Base-by-base conservation (phyloP, 2,329 filamentous ascomycete species). In the Xylaria multiplex region DNA sequence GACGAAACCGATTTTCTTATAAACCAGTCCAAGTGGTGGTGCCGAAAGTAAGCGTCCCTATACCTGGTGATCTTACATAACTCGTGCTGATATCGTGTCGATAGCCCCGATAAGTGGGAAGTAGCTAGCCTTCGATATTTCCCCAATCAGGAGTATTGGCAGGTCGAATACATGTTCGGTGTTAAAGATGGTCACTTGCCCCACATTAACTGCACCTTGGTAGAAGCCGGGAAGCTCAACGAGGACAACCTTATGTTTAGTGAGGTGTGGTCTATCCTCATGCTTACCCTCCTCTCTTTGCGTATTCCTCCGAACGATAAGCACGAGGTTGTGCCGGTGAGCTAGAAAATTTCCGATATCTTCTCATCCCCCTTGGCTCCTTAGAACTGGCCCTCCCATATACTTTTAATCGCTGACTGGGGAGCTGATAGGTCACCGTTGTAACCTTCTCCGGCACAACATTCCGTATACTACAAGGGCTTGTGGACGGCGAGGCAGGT, bases 401-500 rank as follows among this genome's bases (percentile, higher is more conserved):
- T 35, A 27, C 40, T 57, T 16, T 42, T 59, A 16, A n/a, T 45
- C 9, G 46, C 58, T 60, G 58, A 53, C 58, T 60, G 3, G 35
- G 24, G 22, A 43, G 6, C 48, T 45, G 24, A 35, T 53, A 60
- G 58, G 48, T 53, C 13, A 60, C 58, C 22, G 24, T 60, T 50
- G 35, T 45, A 45, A 60, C 58, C 22, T 32, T 60, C 46, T 60
- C 58, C 24, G 58, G 58, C 8, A 43, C 40, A 14, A 60, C 58
- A 43, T 60, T 60, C 24, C 58, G 58, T 30, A 24, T 60, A 53
- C 48, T 60, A 42, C 48, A 60, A 45, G 58, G 35, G 37, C 35
- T 45, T 46, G 14, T 35, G 32, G 58, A 60, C 53, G 24, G 48
- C 48, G 42, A 60, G 24, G 22, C 14, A 45, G 22, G 16, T 19